Base-by-base conservation (phyloP, 2,329 filamentous ascomycete genomes). In the Aplosporella prunicola region DNA sequence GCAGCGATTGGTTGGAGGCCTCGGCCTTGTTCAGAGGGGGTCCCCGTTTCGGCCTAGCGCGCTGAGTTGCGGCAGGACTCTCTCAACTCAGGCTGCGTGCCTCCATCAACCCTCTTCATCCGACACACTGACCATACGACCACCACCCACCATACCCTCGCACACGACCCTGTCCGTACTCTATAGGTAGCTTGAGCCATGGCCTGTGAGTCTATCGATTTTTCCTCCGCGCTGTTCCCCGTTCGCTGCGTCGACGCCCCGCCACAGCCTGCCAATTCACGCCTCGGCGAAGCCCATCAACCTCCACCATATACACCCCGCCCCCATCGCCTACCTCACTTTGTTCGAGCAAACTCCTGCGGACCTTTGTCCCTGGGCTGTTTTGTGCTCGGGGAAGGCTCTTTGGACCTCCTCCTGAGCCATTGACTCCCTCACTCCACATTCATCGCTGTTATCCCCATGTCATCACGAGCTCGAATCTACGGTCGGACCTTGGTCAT, bases 121-220 rank as follows among this genome's bases (percentile, higher is more conserved):
- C 29, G 34, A 36, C 26, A 36, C 34, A 36, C 34, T 20, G 31
- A 24, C 35, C 37, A 39, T 25, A 25, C n/a, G 34, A 25, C 37
- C 37, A 39, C 30, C 37, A 24, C 30, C 37, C 31, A 39, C 30
- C 37, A 39, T 31, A 33, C 37, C 29, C 30, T 25, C 34, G 15
- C 18, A 27, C 37, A 26, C 37, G 24, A 23, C 34, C n/a, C 18
- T 28, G 31, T 28, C 26, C 30, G 29, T 17, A 18, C 26, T 33
- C 25, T 23, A 30, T 25, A 20, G 66, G 63, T 64, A 61, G 64
- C 62, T 35, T 63, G 59, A 61, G 63, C 56, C 62, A 76, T 76
- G 72, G 70, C 73, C 64, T 69, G 73, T 76, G 61, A 72, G 71
- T 74, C 51, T 49, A n/a, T 45, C 49, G 52, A 29, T 51, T 53